Evolutionary conservation across 768 basidiomycete genomes (phyloP).

Genomic region (Boletus insuetus): DNA sequence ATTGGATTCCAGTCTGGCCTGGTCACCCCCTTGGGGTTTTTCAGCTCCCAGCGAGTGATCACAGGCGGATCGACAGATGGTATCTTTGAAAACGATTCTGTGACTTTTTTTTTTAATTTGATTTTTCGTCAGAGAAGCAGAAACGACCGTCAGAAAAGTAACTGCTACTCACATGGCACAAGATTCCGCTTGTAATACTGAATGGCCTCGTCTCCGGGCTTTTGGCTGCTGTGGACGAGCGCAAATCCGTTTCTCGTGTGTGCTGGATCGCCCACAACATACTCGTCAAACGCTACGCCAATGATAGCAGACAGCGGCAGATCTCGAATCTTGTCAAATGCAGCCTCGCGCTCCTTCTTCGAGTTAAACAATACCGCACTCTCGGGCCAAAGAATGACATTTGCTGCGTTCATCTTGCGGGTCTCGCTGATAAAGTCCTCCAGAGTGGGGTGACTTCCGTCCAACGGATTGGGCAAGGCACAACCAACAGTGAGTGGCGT

Average conservation of each 20-base stretch:
- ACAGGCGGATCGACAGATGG: slow-evolving; percentile 50
- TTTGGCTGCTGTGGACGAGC: slow-evolving; percentile 43
- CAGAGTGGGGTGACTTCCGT: slow-evolving; percentile 46
- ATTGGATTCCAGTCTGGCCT: slow-evolving; percentile 43
- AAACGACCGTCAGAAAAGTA: not conserved
- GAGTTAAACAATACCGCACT: slow-evolving; percentile 67
- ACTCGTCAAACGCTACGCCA: slow-evolving; percentile 74
- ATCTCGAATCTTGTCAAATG: slow-evolving; percentile 44
- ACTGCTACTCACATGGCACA: slow-evolving; percentile 62
- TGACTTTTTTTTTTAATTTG: slow-evolving; percentile 58
- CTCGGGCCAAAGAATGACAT: slow-evolving; percentile 78
- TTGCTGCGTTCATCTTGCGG: slow-evolving; percentile 43
- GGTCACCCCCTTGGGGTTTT: slow-evolving; percentile 38
- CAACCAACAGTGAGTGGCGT: slow-evolving; percentile 68
- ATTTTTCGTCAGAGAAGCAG: not conserved
- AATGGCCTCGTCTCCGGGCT: slow-evolving; percentile 37
- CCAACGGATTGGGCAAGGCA: slow-evolving; percentile 51
- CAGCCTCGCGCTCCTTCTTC: slow-evolving; percentile 44
- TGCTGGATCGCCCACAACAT: slow-evolving; percentile 37
- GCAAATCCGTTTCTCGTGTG: slow-evolving; percentile 63
- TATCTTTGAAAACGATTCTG: slow-evolving; percentile 68
- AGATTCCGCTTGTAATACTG: slow-evolving; percentile 75
- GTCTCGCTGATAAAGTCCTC: slow-evolving; percentile 64
- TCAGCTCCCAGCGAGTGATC: slow-evolving; percentile 44
- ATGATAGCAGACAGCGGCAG: slow-evolving; percentile 39